Base-by-base conservation (phyloP, 164 flowering plant genomes). In the Houttuynia cordata region DNA sequence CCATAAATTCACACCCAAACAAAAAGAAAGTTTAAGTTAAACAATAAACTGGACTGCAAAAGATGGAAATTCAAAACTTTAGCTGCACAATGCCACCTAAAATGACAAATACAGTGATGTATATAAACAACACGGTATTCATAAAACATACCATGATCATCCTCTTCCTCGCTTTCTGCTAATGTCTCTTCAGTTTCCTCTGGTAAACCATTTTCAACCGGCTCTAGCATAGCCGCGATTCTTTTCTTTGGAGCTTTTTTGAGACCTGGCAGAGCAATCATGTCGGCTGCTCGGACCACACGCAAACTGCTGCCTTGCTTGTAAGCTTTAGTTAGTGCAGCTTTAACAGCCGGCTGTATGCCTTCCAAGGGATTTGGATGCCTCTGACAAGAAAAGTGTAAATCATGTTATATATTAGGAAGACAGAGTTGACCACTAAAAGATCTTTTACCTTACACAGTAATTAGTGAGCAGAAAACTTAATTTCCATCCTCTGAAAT, bases 201-300 rank as follows among this genome's bases (percentile, higher is more conserved):
- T n/a, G 60, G 71, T 22, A 78, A 22, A 57, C 62, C 65, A 24
- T 78, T 84, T 19, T 72, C 87, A 52, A 77, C 68, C 51, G 97
- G 88, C 69, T 93, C 97, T 37, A 93, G 65, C 58, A 90, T 88
- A 14, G 97, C 97, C 53, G 93, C 88, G 63, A 90, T 78, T 37
- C 96, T 80, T 74, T 90, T 93, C 76, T 85, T 88, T 25, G 91
- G 93, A 39, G 81, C 88, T 73, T 88, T 90, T 53, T 90, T 90
- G 10, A 80, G 61, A 49, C 99, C 99, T 53, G 96, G 99, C 70
- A 93, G 83, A 10, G 80, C 71, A 56, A 91, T 75, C 53, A 88
- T 57, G 72, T 90, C 97, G 53, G 99, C 91, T 63, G 87, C 75
- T 53, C 89, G 79, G 22, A 86, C 80, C 66, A 80, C 76, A 52